Conservation (phyloP, 2,329 filamentous ascomycete species). For the Parastagonospora nodorum region DNA sequence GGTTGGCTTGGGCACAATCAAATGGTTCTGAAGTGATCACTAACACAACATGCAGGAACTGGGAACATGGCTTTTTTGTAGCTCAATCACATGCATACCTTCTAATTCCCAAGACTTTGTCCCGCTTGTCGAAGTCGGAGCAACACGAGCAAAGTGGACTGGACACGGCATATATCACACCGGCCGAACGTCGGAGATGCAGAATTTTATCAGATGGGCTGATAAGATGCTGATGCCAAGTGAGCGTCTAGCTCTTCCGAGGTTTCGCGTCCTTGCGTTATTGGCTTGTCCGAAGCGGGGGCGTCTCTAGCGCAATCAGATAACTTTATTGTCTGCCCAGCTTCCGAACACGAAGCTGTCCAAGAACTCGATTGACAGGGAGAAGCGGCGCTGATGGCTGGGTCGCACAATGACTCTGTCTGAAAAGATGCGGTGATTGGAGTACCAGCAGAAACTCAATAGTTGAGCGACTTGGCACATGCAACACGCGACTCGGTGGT, state of each 20-base stretch:
- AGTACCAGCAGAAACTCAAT: constrained; percentile 9
- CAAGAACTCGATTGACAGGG: not conserved
- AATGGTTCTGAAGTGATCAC: not conserved
- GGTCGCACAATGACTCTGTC: not conserved
- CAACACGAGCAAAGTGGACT: constrained; percentile 1
- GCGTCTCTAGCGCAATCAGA: constrained; percentile 31
- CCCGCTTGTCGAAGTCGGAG: not conserved
- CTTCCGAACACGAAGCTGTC: constrained; percentile 5
- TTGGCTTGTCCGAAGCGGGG: constrained; percentile 8
- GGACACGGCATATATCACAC: constrained; percentile 1
- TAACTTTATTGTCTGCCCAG: constrained; percentile 21
- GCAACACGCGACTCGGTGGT: constrained; percentile 11
- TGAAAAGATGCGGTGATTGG: not conserved
- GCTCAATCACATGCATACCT: constrained; percentile 3
- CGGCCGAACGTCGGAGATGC: constrained; percentile 34
- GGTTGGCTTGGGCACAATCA: not conserved
- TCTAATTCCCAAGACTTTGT: not conserved
- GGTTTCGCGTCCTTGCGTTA: not conserved
- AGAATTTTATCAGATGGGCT: constrained; percentile 32
- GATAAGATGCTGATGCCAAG: constrained; percentile 27
- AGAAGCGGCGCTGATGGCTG: constrained; percentile 5
- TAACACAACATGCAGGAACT: not conserved
- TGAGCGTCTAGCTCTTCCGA: constrained; percentile 2
- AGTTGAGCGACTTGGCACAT: constrained; percentile 19
- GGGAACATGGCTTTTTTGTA: constrained; percentile 15